These are phyloP conservation scores for Nothopassalora personata DNA, from an alignment of 2,329 filamentous ascomycete genomes.

Conservation along the genomic window DNA sequence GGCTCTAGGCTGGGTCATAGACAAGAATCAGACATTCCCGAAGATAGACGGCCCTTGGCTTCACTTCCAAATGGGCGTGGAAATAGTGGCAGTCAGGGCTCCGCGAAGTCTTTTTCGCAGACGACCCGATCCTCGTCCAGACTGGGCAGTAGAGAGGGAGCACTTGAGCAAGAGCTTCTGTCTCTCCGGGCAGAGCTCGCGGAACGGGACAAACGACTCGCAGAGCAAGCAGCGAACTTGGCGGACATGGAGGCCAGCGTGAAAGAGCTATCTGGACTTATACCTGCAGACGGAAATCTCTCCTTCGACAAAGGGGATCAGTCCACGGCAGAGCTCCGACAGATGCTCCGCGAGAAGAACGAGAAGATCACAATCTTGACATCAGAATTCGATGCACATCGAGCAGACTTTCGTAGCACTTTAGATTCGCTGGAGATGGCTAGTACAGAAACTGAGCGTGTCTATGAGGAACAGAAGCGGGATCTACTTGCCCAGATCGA, in stretches of 20 bases:
- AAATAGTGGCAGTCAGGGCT: constrained; percentile 15
- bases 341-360: constrained; percentile 88
- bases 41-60: constrained; percentile 26
- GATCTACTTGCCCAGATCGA: constrained; percentile 77
- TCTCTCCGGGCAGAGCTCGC: constrained; percentile 68
- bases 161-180: constrained; percentile 55
- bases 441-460: constrained; percentile 87
- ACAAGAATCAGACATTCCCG: constrained; percentile 37
- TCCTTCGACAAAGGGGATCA: constrained; percentile 63
- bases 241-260: constrained; percentile 86
- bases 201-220: constrained; percentile 80
- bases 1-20: constrained; percentile 44
- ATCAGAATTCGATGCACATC: constrained; percentile 87
- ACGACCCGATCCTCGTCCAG: constrained; percentile 34
- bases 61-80: constrained; percentile 39
- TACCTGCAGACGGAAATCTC: constrained; percentile 49
- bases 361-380: constrained; percentile 93
- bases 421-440: constrained; percentile 95
- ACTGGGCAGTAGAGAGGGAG: constrained; percentile 27
- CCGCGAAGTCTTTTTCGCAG: constrained; percentile 38
- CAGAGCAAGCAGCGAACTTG: constrained; percentile 75
- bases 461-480: constrained; percentile 90
- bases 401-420: constrained; percentile 92
- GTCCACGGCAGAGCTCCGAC: constrained; percentile 57
- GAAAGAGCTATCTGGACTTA: constrained; percentile 70